Evolutionary conservation across 495 filamentous ascomycete genomes (phyloP), one percentile per base, ranked within the genome.

Genomic region (Penicillium roqueforti): DNA sequence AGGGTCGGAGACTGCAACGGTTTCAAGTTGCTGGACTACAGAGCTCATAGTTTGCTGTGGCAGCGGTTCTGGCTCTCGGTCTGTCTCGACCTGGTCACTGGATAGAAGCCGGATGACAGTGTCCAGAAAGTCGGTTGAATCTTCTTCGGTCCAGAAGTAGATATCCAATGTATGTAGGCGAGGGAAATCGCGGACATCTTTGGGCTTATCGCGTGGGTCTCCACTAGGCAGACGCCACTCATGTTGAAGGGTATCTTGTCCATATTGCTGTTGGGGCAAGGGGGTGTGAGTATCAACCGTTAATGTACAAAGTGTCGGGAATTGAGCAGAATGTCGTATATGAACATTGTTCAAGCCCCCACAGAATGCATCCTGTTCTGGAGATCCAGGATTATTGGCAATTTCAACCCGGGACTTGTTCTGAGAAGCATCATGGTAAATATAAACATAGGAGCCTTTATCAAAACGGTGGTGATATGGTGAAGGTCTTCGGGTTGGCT

Each of bases 361-460:
- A 60, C 84, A 80, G 67, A 96, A 93, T 31, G 89, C 88, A 78
- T 96, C 91, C 68, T 96, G 91, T 37, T 91, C 84, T n/a, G 85
- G 76, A 16, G 84, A 88, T 20, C 91, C 91, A 3, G 89, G 85
- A 58, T 91, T 84, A 68, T 96, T 96, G 36, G 91, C 91, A 56
- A 96, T 78, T 71, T 96, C 91, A 43, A 95, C 61, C 41, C 90
- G 82, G 28, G 85, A 84, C 59, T 81, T 83, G 39, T 80, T 80
- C 53, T 84, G 78, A 37, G 77, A 72, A 6, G 84, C 78, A 69
- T 89, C 86, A 59, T 90, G 84, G 67, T 91, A 92, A 23, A 96
- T 72, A 67, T 95, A 96, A 36, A 96, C 75, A 60, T 95, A 95
- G 13, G 89, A 95, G 44, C 83, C 83, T 63, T 92, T 92, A 65